Evolutionary conservation across 2,329 filamentous ascomycete species (phyloP).

Genomic region (Fusarium sororula): DNA sequence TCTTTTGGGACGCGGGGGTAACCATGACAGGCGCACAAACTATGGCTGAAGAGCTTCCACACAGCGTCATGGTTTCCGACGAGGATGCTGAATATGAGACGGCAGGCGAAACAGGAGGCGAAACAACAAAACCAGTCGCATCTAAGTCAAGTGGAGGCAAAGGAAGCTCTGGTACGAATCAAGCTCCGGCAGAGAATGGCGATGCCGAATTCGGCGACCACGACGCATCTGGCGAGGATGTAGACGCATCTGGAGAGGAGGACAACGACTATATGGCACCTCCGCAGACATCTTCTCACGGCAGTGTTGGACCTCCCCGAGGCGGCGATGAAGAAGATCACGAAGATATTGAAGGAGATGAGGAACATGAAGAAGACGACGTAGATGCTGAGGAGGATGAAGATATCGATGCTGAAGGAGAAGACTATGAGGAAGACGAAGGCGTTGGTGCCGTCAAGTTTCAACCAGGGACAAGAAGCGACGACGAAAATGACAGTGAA

Average conservation of each 20-base stretch:
- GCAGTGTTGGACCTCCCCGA: constrained; percentile 44
- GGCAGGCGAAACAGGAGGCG: constrained; percentile 46
- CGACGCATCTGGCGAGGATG: constrained; percentile 54
- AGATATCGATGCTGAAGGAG: constrained; percentile 42
- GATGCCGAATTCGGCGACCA: constrained; percentile 51
- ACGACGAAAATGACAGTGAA: constrained; percentile 61
- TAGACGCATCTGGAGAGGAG: constrained; percentile 55
- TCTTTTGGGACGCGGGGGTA: constrained; percentile 40
- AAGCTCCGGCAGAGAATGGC: constrained; percentile 40
- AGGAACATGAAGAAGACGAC: constrained; percentile 47
- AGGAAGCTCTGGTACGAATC: not conserved
- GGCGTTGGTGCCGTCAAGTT: constrained; percentile 67
- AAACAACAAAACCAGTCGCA: constrained; percentile 34
- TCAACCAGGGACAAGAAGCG: constrained; percentile 57
- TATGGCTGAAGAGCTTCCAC: constrained; percentile 67
- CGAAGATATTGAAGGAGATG: constrained; percentile 41
- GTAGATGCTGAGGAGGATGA: constrained; percentile 52
- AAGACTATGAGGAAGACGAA: constrained; percentile 58
- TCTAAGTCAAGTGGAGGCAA: constrained; percentile 15
- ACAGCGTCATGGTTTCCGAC: constrained; percentile 62
- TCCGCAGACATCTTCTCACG: constrained; percentile 38
- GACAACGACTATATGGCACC: constrained; percentile 47
- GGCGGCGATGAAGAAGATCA: constrained; percentile 41
- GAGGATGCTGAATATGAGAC: constrained; percentile 58
- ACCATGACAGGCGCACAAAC: constrained; percentile 62